These are phyloP conservation scores for Murraya koenigii DNA, from an alignment of 345 rosid genomes.

Conservation along the genomic window DNA sequence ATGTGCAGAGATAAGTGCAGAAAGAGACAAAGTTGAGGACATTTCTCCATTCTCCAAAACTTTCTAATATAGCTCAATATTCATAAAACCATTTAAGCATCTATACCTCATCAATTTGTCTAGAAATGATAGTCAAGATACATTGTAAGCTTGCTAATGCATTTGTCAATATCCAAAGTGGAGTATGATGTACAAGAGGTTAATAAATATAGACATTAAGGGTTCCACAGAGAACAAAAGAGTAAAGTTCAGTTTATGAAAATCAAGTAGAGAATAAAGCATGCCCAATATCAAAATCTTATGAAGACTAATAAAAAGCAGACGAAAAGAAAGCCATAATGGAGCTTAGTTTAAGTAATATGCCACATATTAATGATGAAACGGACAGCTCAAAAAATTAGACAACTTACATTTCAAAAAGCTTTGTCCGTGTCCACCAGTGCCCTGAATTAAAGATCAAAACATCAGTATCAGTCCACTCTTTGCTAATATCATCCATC, in stretches of 20 bases:
- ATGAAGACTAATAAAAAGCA: background rate
- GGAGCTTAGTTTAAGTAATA: background rate
- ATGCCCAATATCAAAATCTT: background rate
- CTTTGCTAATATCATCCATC: conserved; percentile 60
- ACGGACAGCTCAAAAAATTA: background rate
- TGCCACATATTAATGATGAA: background rate
- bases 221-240: background rate
- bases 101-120: background rate
- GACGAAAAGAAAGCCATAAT: background rate
- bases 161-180: background rate
- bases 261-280: background rate
- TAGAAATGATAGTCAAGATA: background rate
- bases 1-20: background rate
- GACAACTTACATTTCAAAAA: conserved; percentile 62
- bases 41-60: background rate
- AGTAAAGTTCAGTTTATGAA: background rate
- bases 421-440: conserved; percentile 76
- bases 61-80: background rate
- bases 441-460: conserved; percentile 71
- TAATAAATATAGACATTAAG: background rate
- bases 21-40: background rate
- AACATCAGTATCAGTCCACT: conserved; percentile 70
- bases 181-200: background rate
- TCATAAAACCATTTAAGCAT: background rate
- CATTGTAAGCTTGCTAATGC: background rate